phyloP scores from a whole-genome alignment of 2,329 filamentous ascomycete genomes.

The Pseudogymnoascus sp. region DNA sequence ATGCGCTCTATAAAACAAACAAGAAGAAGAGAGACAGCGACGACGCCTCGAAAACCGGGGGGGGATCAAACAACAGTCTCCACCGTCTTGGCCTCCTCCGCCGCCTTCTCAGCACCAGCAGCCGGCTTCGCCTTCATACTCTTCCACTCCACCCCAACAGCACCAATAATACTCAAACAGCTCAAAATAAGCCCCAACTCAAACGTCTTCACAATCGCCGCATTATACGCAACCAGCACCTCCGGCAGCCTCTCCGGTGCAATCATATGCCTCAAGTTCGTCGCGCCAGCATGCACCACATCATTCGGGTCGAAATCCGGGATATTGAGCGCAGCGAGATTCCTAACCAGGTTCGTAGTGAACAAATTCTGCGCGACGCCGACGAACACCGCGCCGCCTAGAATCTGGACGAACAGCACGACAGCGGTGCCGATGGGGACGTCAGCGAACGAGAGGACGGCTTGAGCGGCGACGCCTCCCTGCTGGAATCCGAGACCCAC shows the following conservation, averaged over 20 bases:
- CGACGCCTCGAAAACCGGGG: too few species aligned
- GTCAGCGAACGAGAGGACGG: conserved; percentile 39
- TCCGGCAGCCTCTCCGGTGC: conserved; percentile 27
- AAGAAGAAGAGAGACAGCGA: neutral
- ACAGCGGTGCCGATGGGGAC: conserved; percentile 43
- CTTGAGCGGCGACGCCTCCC: conserved; percentile 36
- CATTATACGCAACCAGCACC: conserved; percentile 35
- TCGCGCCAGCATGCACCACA: conserved; percentile 36
- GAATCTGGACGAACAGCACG: conserved; percentile 52
- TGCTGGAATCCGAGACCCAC: conserved; percentile 20
- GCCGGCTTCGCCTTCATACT: conserved; percentile 14
- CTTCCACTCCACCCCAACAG: conserved; percentile 51
- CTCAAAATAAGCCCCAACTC: conserved; percentile 49
- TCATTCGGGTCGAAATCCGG: conserved; percentile 26
- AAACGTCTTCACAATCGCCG: conserved; percentile 32
- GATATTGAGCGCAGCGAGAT: conserved; percentile 23
- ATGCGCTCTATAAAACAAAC: neutral
- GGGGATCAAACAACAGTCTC: neutral
- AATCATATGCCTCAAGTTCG: conserved; percentile 33
- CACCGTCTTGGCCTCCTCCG: neutral
- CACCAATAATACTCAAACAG: conserved; percentile 45
- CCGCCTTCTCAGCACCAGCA: neutral
- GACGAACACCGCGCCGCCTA: conserved; percentile 58
- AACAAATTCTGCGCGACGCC: conserved; percentile 59
- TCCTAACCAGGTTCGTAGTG: conserved; percentile 23